Evolutionary conservation across 2,329 filamentous ascomycete species (phyloP).

Genomic region (Phyllosticta citrichinensis): DNA sequence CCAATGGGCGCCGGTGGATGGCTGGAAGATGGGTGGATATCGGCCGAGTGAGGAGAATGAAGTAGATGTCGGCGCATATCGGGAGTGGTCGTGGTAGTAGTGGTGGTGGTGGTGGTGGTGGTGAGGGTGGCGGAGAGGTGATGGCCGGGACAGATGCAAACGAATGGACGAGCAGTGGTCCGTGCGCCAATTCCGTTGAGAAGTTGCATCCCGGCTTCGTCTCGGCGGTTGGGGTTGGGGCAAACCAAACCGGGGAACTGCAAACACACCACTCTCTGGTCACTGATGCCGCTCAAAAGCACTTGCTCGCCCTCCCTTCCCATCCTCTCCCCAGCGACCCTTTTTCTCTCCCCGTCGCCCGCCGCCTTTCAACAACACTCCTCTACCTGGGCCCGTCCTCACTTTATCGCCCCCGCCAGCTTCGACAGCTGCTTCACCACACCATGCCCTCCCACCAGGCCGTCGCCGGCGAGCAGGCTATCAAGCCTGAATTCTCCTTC

Average conservation of each 20-base stretch:
- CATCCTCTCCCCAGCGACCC: conserved; percentile 6
- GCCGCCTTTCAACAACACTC: not conserved
- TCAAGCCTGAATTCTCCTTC: conserved; percentile 39
- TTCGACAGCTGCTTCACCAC: conserved; percentile 1
- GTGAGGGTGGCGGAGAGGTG: no score
- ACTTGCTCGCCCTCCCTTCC: conserved; percentile 15
- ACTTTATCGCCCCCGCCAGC: not conserved
- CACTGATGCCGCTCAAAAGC: conserved; percentile 4
- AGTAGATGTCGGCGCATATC: no score
- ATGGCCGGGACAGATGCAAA: no score
- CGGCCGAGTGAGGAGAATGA: not conserved
- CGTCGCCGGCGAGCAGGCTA: conserved; percentile 36
- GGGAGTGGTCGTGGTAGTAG: not conserved
- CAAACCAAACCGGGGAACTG: conserved; percentile 6
- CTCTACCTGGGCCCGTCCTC: not conserved
- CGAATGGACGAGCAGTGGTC: not conserved
- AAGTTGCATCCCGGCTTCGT: not conserved
- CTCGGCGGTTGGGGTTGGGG: conserved; percentile 10
- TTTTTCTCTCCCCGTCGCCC: not conserved
- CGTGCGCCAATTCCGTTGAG: conserved; percentile 10
- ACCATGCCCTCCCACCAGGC: conserved; percentile 45
- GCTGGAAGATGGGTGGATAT: not conserved
- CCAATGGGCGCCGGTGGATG: not conserved
- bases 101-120: not conserved
- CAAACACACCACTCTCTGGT: conserved; percentile 3